These are phyloP conservation scores for Boletellus sp. DNA, from an alignment of 768 basidiomycete genomes.

Conservation along the genomic window DNA sequence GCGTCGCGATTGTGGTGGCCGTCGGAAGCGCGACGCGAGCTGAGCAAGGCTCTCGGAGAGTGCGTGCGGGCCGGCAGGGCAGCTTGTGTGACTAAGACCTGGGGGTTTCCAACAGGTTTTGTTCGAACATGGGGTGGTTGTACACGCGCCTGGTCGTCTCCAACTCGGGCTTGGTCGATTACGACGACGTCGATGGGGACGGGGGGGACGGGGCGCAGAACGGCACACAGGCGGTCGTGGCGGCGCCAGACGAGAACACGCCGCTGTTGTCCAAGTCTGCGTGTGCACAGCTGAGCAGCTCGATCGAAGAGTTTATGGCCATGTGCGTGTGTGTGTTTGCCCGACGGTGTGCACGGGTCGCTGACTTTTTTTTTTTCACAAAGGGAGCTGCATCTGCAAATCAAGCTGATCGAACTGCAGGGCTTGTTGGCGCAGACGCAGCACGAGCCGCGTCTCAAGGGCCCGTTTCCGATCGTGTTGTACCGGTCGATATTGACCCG, in stretches of 20 bases:
- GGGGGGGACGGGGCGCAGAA: constrained; percentile 1
- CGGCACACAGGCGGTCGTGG: not conserved
- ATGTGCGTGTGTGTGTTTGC: constrained; percentile 52
- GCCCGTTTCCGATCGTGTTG: constrained; percentile 83
- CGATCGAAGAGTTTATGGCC: constrained; percentile 85
- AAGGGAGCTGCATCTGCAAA: constrained; percentile 95
- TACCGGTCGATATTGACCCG: constrained; percentile 83
- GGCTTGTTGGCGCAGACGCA: constrained; percentile 83
- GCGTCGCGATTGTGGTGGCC: constrained; percentile 96
- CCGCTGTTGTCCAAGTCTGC: constrained; percentile 34
- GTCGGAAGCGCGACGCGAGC: constrained; percentile 84
- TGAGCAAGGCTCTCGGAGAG: constrained; percentile 85
- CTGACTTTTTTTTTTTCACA: not conserved
- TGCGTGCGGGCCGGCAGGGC: constrained; percentile 34
- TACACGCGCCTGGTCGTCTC: constrained; percentile 89
- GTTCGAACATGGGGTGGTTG: constrained; percentile 89
- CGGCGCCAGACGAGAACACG: constrained; percentile 29
- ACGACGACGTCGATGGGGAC: constrained; percentile 23
- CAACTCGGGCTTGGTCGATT: constrained; percentile 69
- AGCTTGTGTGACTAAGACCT: too few species aligned
- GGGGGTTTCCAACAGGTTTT: constrained; percentile 55
- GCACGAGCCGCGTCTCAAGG: constrained; percentile 93
- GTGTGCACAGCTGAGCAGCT: constrained; percentile 49
- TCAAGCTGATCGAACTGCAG: constrained; percentile 83
- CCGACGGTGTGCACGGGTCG: not conserved